Base-by-base conservation (phyloP, 805 yeast genomes). In the Yamadazyma phyllophila region DNA sequence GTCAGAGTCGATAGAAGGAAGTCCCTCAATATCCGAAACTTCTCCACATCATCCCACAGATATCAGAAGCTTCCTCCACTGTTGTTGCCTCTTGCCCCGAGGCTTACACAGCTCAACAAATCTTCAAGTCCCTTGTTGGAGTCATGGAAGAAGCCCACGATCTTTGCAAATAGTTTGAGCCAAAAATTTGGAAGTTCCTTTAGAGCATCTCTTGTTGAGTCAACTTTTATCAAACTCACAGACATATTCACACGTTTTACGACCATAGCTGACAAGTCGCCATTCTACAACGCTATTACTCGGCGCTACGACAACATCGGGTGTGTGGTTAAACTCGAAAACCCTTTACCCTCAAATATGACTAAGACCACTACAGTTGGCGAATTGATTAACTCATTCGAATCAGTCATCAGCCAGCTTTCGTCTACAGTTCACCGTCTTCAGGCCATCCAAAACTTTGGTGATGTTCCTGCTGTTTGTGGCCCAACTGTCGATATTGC, bases 301-400 rank as follows among this genome's bases (percentile, higher is more conserved):
- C 29, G 34, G 8, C 24, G 33, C 24, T 47, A 26, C 43, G 51
- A 50, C 26, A 34, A 36, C 10, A 38, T 29, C 26, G 54, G 54
- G 17, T 43, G 50, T 33, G 10, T n/a, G 3, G 37, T 50, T 3
- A 44, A 12, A 7, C 5, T 43, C 5, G 10, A n/a, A 5, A 32
- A 30, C 34, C 41, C 42, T 7, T 27, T 42, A n/a, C 36, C 32
- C 10, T 5, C 16, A 7, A 10, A 15, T 10, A 34, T 15, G 5
- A 10, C 9, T 20, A 20, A 20, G 24, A 20, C 24, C 6, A 20
- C 24, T 20, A 20, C 24, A 20, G 24, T 20, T 4, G 6, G 24
- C 6, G 24, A 20, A 20, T 20, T 20, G 24, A 20, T 20, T 20
- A 20, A 20, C 24, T 20, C 24, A 20, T 20, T 20, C 24, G 24